phyloP scores from a whole-genome alignment of 2,329 filamentous ascomycete genomes.

The Ophiocordyceps camponoti-rufipedis region DNA sequence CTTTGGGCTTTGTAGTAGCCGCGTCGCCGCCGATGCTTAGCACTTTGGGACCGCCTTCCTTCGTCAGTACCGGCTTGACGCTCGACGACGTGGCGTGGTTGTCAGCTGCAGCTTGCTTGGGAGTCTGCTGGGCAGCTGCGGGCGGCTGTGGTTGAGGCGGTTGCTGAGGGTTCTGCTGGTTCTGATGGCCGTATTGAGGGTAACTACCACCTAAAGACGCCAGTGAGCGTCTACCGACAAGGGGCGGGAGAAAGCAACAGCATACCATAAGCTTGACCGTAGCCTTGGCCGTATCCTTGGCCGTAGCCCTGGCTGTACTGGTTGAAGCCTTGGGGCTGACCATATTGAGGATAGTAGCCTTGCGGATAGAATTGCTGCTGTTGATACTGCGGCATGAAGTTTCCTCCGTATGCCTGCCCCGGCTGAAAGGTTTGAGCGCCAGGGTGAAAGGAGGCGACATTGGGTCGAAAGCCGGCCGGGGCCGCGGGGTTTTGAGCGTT shows the following conservation, averaged over 20 bases:
- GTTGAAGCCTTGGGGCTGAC: conserved; percentile 28
- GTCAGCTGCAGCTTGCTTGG: conserved; percentile 8
- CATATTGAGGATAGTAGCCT: conserved; percentile 42
- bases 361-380: conserved; percentile 30
- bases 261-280: conserved; percentile 26
- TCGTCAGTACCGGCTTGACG: conserved; percentile 32
- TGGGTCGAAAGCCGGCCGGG: conserved; percentile 28
- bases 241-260: not conserved
- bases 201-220: conserved; percentile 27
- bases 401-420: conserved; percentile 46
- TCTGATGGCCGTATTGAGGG: conserved; percentile 30
- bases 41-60: conserved; percentile 42
- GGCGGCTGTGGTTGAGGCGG: conserved; percentile 20
- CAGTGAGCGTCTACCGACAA: conserved; percentile 2
- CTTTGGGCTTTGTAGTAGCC: conserved; percentile 33
- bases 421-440: conserved; percentile 54
- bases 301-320: conserved; percentile 36
- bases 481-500: conserved; percentile 32
- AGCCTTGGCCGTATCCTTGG: conserved; percentile 29
- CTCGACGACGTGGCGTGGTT: conserved; percentile 23
- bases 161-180: conserved; percentile 23
- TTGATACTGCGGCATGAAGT: conserved; percentile 36
- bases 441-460: conserved; percentile 52
- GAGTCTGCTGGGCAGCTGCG: conserved; percentile 19
- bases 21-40: conserved; percentile 47